These are phyloP conservation scores for Macrotyloma uniflorum DNA, from an alignment of 306 rosid genomes.

Conservation along the genomic window DNA sequence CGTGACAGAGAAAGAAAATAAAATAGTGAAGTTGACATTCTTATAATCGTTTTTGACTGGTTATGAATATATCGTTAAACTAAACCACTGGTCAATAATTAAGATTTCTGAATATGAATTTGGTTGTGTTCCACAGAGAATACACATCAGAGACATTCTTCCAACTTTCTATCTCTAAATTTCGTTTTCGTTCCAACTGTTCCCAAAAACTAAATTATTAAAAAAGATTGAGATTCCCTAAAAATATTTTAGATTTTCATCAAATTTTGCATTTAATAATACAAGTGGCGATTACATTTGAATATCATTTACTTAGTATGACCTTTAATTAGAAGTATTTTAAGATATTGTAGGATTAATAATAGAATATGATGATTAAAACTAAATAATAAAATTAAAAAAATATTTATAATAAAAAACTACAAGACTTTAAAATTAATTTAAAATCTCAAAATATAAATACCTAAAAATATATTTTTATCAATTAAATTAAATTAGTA, in stretches of 20 bases:
- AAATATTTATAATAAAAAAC: too few species aligned
- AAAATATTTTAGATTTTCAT: not conserved
- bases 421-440: too few species aligned
- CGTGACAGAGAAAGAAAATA: not conserved
- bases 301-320: too few species aligned
- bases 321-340: too few species aligned
- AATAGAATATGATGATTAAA: too few species aligned
- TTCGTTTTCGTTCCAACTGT: not conserved
- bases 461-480: too few species aligned
- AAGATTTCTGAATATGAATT: not conserved
- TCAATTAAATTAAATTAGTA: too few species aligned
- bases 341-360: too few species aligned
- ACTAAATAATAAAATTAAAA: too few species aligned
- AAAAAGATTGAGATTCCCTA: not conserved
- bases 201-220: not conserved
- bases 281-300: too few species aligned
- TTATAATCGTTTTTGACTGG: not conserved
- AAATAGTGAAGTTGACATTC: not conserved
- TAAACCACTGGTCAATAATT: not conserved
- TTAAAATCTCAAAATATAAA: too few species aligned
- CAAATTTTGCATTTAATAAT: not conserved
- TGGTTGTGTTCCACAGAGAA: not conserved
- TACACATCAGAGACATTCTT: not conserved
- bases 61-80: not conserved
- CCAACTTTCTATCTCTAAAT: not conserved